Base-by-base conservation (phyloP, 345 rosid genomes). In the Trapa bicornis region DNA sequence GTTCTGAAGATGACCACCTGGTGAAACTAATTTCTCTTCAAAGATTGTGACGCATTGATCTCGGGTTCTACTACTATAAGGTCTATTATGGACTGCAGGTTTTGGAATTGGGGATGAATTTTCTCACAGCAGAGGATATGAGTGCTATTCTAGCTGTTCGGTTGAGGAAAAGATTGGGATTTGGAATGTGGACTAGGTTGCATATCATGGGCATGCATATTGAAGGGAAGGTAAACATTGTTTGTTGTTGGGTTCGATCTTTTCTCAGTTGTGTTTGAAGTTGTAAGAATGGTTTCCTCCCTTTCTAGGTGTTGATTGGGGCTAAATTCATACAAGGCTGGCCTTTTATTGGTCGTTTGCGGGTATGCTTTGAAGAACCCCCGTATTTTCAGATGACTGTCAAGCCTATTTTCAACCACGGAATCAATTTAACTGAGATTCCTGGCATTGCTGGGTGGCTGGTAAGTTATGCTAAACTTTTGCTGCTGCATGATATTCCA, bases 391-490 rank as follows among this genome's bases (percentile, higher is more conserved):
- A 91, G 76, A 87, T 91, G 97, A 89, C 86, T 11, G 99, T 87
- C 56, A 94, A 94, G 76, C 99, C 97, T 42, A 56, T 94, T 56
- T 79, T 75, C 68, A 79, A 83, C 47, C 97, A 83, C 68, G 97
- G 99, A 56, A 70, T 91, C 69, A 90, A 94, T 78, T 96, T 94
- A 54, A 75, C 99, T 54, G 97, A 79, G 68, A 78, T 94, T 79
- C 99, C 99, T 50, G 96, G 96, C 60, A 89, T 94, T 60, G 97
- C 93, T 67, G 99, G 96, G 74, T 94, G 97, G 99, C 91, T 94
- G 14, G 99, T 94, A 78, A 85, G 96, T 86, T 58, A 11, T 33
- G 36, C 37, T 3, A 58, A 58, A 11, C 33, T 32, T 58, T 32
- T 58, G 37, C 37, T 58, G 37, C 37, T 7, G 37, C 15, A 22